Base-by-base conservation (phyloP, 2,329 filamentous ascomycete species). In the Neofusicoccum ribis region DNA sequence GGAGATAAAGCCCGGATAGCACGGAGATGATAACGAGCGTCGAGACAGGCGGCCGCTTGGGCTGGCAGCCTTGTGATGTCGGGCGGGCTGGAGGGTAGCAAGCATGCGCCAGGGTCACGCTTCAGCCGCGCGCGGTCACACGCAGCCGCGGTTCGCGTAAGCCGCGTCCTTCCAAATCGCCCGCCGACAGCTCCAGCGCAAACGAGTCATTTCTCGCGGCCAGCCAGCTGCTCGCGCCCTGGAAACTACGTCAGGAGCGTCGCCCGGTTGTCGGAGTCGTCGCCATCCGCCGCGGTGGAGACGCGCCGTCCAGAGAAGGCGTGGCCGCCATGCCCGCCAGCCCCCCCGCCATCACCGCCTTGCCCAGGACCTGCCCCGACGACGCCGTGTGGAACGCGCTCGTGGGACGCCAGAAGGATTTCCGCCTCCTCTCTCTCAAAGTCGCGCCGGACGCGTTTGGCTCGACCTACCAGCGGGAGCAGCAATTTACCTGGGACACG, bases 381-480 rank as follows among this genome's bases (percentile, higher is more conserved):
- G 31, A 65, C 7, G 3, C 46, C 20, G 51, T 64, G 2, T 69
- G 68, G 68, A 54, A 62, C 17, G 20, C 62, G 11, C 51, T 70
- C 6, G 49, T 69, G 39, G 20, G 44, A 4, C 65, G 56, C 17
- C 66, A 69, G 17, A 70, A 68, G 56, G 46, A 37, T n/a, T 60
- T 70, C 15, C 69, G 70, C 44, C 65, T 71, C 3, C 51, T 66
- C 17, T 67, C 69, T 20, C 68, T 71, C 20, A 66, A 61, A 37
- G 39, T 59, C 12, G 65, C 65, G 9, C 70, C 70, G 0, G 58
- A 66, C 4, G 67, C 66, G 6, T 72, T 70, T 60, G 68, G 66
- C 3, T 72, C 70, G 27, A 69, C 65, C 9, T 68, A 68, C 58
- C 51, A 50, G n/a, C 52, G 37, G n/a, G 63, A 78, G 74, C 72